Conservation (phyloP, 225 moss, liverwort and hornwort genomes). For the Lunularia cruciata region DNA sequence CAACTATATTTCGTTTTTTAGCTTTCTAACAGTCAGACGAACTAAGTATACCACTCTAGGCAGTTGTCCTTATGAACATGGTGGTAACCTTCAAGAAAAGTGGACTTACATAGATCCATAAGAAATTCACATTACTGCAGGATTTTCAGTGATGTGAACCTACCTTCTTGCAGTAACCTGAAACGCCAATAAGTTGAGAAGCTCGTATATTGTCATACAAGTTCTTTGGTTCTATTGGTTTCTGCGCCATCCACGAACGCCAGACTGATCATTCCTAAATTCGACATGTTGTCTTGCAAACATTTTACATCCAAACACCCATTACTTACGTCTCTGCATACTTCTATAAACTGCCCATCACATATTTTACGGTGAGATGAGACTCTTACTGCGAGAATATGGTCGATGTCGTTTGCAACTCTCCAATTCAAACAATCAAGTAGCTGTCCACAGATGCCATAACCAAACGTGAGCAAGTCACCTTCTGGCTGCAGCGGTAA, state of each 20-base stretch:
- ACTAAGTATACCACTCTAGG: too few species aligned
- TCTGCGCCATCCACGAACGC: conserved; percentile 40
- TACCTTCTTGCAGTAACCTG: conserved; percentile 88
- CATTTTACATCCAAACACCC: too few species aligned
- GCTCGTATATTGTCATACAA: conserved; percentile 62
- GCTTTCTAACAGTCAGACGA: too few species aligned
- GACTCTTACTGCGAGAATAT: conserved; percentile 66
- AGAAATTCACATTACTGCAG: too few species aligned
- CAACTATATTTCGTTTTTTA: too few species aligned
- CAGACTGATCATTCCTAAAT: neutral
- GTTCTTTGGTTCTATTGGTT: conserved; percentile 73
- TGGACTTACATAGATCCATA: too few species aligned
- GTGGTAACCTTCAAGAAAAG: neutral
- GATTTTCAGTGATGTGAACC: conserved; percentile 4
- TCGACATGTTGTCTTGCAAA: too few species aligned
- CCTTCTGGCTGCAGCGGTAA: neutral
- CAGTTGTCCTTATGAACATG: too few species aligned
- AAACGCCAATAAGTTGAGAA: conserved; percentile 79
- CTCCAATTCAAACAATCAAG: conserved; percentile 81
- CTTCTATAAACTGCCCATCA: too few species aligned
- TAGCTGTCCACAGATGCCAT: conserved; percentile 55
- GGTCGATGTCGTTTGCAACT: conserved; percentile 77
- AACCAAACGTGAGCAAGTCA: neutral
- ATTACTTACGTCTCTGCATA: too few species aligned
- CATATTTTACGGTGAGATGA: neutral